Percentiles rank a stretch among this genome's conserved stretches.
Evolutionary conservation across 352 stramenopile species (phyloP).

Genomic region (Globisporangium irregulare): DNA sequence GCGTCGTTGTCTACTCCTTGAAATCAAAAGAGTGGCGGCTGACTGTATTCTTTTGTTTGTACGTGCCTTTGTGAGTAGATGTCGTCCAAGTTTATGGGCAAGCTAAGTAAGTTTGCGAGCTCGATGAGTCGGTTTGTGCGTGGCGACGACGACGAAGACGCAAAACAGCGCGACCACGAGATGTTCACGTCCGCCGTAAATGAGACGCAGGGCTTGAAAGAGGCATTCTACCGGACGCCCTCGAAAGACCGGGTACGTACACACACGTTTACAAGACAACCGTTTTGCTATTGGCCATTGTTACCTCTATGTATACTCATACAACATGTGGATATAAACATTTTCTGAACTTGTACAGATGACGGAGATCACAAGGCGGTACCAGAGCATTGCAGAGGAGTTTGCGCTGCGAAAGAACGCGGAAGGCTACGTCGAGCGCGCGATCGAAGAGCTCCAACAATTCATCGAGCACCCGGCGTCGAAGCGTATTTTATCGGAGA

Average conservation of each 20-base stretch:
- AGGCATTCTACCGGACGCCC: conserved; percentile 65
- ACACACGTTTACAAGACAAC: background rate
- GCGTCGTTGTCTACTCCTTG: background rate
- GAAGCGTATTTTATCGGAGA: conserved; percentile 66
- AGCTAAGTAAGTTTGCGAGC: conserved; percentile 60
- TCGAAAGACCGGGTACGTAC: conserved; percentile 55
- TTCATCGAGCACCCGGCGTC: conserved; percentile 75
- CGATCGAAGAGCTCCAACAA: conserved; percentile 66
- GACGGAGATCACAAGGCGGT: conserved; percentile 69
- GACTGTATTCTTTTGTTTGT: background rate
- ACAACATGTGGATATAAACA: background rate
- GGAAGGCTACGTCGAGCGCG: conserved; percentile 66
- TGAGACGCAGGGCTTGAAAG: conserved; percentile 56
- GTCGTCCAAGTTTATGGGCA: conserved; percentile 80
- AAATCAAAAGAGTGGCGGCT: background rate
- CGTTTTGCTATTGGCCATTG: background rate
- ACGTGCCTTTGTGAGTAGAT: conserved; percentile 19
- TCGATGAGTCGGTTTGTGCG: conserved; percentile 58
- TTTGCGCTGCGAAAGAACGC: conserved; percentile 57
- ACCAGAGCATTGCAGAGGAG: conserved; percentile 70
- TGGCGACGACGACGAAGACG: conserved; percentile 58
- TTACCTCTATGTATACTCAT: background rate
- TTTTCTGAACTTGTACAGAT: conserved; percentile 31
- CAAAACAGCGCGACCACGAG: conserved; percentile 30
- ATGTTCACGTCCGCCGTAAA: conserved; percentile 39